Evolutionary conservation across 495 filamentous ascomycete species (phyloP).

Genomic region (Chaetomidium leptoderma): DNA sequence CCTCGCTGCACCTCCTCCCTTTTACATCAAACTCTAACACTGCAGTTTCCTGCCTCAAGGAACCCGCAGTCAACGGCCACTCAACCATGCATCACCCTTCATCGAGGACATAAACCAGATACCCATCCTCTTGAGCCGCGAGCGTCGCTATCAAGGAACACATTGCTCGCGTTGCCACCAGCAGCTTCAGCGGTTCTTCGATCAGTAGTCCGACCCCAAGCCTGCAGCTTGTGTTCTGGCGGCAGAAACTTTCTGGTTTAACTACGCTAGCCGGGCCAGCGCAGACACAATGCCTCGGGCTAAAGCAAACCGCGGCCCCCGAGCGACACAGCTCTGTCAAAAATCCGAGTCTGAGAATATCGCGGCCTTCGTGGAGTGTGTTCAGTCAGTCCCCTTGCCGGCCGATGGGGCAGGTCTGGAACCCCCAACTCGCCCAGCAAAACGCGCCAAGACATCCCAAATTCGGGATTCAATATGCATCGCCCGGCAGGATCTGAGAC

Average conservation of each 20-base stretch:
- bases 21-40: not conserved
- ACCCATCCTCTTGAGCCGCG: not conserved
- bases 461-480: conserved; percentile 22
- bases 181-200: not conserved
- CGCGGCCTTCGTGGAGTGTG: conserved; percentile 17
- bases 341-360: conserved; percentile 9
- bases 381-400: conserved; percentile 14
- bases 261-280: not conserved
- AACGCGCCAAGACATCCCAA: conserved; percentile 20
- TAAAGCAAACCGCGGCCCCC: not conserved
- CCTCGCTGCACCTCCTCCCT: not conserved
- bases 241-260: not conserved
- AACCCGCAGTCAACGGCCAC: too few species aligned
- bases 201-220: too few species aligned
- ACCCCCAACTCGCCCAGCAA: conserved; percentile 12
- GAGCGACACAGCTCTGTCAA: not conserved
- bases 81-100: not conserved
- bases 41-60: too few species aligned
- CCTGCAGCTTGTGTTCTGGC: not conserved
- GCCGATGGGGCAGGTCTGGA: not conserved
- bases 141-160: not conserved
- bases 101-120: not conserved
- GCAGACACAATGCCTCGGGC: conserved; percentile 14
- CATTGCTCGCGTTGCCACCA: not conserved
- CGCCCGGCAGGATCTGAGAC: conserved; percentile 21